Evolutionary conservation across 208 protist species (phyloP).

Genomic region (Crithidia mellificae): DNA sequence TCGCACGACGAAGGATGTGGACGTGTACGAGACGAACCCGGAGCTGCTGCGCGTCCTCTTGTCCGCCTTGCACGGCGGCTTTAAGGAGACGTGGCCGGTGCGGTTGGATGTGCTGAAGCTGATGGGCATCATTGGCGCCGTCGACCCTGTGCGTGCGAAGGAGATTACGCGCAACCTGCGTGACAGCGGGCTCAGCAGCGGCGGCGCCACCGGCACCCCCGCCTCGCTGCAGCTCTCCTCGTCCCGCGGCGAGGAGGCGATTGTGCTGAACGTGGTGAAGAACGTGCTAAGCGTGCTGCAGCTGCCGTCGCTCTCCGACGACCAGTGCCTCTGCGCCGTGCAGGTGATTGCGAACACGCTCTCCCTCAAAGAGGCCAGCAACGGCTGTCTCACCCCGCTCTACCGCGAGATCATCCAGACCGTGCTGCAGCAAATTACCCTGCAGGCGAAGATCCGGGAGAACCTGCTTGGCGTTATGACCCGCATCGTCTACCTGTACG

Average conservation of each 20-base stretch:
- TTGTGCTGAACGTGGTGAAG: conserved; percentile 73
- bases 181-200: conserved; percentile 45
- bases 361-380: conserved; percentile 57
- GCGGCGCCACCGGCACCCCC: conserved; percentile 22
- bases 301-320: conserved; percentile 79
- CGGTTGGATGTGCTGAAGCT: conserved; percentile 86
- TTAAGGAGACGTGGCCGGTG: conserved; percentile 89
- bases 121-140: conserved; percentile 89
- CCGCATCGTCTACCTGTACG: conserved; percentile 57
- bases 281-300: conserved; percentile 80
- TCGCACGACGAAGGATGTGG: conserved; percentile 84
- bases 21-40: conserved; percentile 76
- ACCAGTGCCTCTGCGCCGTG: conserved; percentile 80
- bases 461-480: conserved; percentile 62
- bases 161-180: conserved; percentile 66
- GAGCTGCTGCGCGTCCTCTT: conserved; percentile 82
- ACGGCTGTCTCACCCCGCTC: conserved; percentile 48
- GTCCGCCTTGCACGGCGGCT: conserved; percentile 80
- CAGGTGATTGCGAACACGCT: conserved; percentile 75
- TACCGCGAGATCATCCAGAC: conserved; percentile 70
- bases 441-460: conserved; percentile 66
- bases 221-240: conserved; percentile 22
- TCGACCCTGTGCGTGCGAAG: conserved; percentile 83
- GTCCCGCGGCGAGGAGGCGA: conserved; percentile 55
- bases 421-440: conserved; percentile 60